Percentiles rank a stretch among this genome's conserved stretches.
Evolutionary conservation across 2,329 filamentous ascomycete genomes (phyloP).

Genomic region (Hypoxylon sp.): DNA sequence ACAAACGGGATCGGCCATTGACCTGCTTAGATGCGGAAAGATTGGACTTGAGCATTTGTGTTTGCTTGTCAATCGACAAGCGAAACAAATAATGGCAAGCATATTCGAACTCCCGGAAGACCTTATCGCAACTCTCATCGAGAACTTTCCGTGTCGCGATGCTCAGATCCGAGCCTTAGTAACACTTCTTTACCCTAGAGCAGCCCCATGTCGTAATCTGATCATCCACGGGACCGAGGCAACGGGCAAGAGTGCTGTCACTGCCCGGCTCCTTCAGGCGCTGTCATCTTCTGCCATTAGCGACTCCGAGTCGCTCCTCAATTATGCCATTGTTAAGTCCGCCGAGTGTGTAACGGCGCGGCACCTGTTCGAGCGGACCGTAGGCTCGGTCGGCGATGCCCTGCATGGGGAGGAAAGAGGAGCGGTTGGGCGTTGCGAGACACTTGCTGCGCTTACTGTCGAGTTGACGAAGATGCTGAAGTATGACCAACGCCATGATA

Average conservation of each 20-base stretch:
- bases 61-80: neutral
- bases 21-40: neutral
- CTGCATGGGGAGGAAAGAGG: slow-evolving; percentile 61
- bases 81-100: slow-evolving; percentile 39
- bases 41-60: neutral
- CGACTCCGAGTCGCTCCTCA: slow-evolving; percentile 60
- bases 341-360: slow-evolving; percentile 83
- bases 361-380: slow-evolving; percentile 81
- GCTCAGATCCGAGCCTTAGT: slow-evolving; percentile 71
- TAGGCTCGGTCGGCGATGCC: slow-evolving; percentile 71
- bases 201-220: slow-evolving; percentile 80
- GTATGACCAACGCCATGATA: slow-evolving; percentile 53
- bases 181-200: slow-evolving; percentile 71
- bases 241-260: slow-evolving; percentile 86
- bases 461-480: slow-evolving; percentile 77
- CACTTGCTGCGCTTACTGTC: slow-evolving; percentile 80
- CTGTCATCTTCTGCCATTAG: slow-evolving; percentile 50
- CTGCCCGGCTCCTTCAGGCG: slow-evolving; percentile 71
- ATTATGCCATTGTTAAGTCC: slow-evolving; percentile 76
- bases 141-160: slow-evolving; percentile 70
- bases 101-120: slow-evolving; percentile 70
- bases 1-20: neutral
- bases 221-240: slow-evolving; percentile 88
- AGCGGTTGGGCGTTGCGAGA: slow-evolving; percentile 79
- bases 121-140: slow-evolving; percentile 61